phyloP scores from a whole-genome alignment of 1,284 basidiomycete genomes.

The Trichosporon asahii region DNA sequence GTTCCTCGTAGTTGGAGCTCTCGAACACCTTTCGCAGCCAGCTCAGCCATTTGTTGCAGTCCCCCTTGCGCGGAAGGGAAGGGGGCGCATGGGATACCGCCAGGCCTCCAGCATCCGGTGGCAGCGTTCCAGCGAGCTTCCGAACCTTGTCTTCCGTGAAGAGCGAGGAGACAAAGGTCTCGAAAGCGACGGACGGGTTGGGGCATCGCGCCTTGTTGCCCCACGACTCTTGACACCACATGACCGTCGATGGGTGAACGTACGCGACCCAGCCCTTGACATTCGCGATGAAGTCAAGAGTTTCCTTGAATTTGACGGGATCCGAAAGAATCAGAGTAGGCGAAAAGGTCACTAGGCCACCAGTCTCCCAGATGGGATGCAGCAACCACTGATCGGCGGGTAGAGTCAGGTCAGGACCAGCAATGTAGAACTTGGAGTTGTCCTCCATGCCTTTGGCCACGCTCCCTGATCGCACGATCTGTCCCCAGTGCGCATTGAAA shows the following conservation, averaged over 20 bases:
- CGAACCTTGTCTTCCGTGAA: constrained; percentile 31
- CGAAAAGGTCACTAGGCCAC: constrained; percentile 41
- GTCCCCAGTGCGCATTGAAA: constrained; percentile 18
- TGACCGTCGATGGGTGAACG: constrained; percentile 32
- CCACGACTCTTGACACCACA: constrained; percentile 32
- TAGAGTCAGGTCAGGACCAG: constrained; percentile 28
- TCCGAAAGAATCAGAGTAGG: constrained; percentile 34
- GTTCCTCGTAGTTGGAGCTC: constrained; percentile 20
- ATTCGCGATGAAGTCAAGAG: constrained; percentile 30
- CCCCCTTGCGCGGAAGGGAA: constrained; percentile 16
- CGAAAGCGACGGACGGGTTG: constrained; percentile 27
- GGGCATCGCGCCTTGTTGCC: constrained; percentile 25
- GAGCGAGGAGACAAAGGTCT: constrained; percentile 26
- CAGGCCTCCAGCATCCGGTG: constrained; percentile 20
- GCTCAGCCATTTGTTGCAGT: constrained; percentile 28
- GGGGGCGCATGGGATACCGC: constrained; percentile 34
- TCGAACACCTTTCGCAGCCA: constrained; percentile 28
- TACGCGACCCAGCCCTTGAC: constrained; percentile 38
- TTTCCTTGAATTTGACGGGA: constrained; percentile 28
- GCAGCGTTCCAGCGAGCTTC: constrained; percentile 20
- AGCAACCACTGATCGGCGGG: constrained; percentile 24
- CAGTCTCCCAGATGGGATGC: constrained; percentile 29
- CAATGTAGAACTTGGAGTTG: constrained; percentile 19
- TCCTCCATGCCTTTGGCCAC: constrained; percentile 14
- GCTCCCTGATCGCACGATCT: constrained; percentile 10